phyloP scores from a whole-genome alignment of 2,329 filamentous ascomycete genomes.

The Lachnellula subtilissima region DNA sequence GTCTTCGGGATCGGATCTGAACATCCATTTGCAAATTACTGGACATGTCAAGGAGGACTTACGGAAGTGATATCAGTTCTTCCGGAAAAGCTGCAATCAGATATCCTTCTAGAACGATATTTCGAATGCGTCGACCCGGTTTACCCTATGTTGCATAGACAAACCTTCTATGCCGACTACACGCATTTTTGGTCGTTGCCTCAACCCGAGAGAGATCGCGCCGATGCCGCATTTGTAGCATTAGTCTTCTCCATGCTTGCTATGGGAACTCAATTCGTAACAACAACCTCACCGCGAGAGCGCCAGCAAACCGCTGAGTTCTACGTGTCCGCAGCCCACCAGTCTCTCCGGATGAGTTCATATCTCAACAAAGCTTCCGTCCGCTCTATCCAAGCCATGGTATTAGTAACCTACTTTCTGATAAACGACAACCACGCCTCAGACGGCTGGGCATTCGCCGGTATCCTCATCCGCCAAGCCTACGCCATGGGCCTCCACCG shows the following conservation, averaged over 20 bases:
- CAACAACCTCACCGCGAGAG: constrained; percentile 50
- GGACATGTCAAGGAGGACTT: constrained; percentile 73
- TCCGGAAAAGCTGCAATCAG: constrained; percentile 70
- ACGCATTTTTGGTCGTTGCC: constrained; percentile 69
- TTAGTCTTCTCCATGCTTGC: constrained; percentile 74
- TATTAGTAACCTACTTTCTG: constrained; percentile 75
- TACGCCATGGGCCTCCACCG: constrained; percentile 79
- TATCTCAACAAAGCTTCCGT: constrained; percentile 73
- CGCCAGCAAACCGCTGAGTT: constrained; percentile 75
- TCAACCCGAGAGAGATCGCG: constrained; percentile 50
- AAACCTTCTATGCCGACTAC: constrained; percentile 73
- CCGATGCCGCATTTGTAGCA: constrained; percentile 65
- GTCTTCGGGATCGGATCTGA: constrained; percentile 77
- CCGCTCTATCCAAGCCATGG: constrained; percentile 73
- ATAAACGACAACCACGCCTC: constrained; percentile 84
- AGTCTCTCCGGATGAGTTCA: constrained; percentile 68
- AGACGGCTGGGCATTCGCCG: constrained; percentile 78
- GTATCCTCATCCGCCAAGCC: constrained; percentile 70
- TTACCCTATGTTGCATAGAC: constrained; percentile 73
- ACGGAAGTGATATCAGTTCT: constrained; percentile 71
- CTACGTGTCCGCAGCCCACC: constrained; percentile 74
- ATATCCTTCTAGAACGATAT: constrained; percentile 60
- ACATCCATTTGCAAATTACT: constrained; percentile 79
- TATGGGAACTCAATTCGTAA: constrained; percentile 73
- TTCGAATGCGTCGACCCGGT: constrained; percentile 73